These are phyloP conservation scores for Viridothelium virens DNA, from an alignment of 495 filamentous ascomycete species.

Conservation along the genomic window DNA sequence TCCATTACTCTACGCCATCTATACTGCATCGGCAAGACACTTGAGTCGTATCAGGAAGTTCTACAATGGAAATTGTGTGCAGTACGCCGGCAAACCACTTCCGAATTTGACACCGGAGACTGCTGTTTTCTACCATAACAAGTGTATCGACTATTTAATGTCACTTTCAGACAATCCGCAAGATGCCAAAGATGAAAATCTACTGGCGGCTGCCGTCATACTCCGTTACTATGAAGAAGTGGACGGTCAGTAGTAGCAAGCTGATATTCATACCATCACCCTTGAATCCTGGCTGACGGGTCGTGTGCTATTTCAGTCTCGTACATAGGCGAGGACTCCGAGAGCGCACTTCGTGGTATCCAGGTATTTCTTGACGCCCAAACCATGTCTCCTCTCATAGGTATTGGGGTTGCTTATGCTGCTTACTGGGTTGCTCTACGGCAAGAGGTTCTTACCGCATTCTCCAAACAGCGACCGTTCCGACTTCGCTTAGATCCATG, in stretches of 20 bases:
- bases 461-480: constrained; percentile 43
- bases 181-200: constrained; percentile 50
- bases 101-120: neutral
- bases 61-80: neutral
- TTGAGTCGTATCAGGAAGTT: constrained; percentile 22
- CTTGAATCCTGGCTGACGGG: constrained; percentile 13
- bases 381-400: constrained; percentile 30
- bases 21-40: constrained; percentile 22
- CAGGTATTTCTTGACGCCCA: constrained; percentile 42
- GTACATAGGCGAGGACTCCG: constrained; percentile 28
- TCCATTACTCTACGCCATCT: constrained; percentile 22
- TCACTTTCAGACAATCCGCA: constrained; percentile 42
- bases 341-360: constrained; percentile 46
- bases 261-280: neutral
- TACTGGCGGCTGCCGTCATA: constrained; percentile 55
- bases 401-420: constrained; percentile 39
- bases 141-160: constrained; percentile 31
- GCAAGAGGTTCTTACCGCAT: constrained; percentile 50
- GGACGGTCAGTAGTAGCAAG: constrained; percentile 38
- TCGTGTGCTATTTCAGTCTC: constrained; percentile 26
- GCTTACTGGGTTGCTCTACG: constrained; percentile 52
- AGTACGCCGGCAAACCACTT: too few species aligned
- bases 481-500: constrained; percentile 27
- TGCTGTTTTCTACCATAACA: constrained; percentile 19
- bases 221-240: constrained; percentile 57